Conservation (phyloP, 2,329 filamentous ascomycete species). For the Scedosporium aurantiacum region DNA sequence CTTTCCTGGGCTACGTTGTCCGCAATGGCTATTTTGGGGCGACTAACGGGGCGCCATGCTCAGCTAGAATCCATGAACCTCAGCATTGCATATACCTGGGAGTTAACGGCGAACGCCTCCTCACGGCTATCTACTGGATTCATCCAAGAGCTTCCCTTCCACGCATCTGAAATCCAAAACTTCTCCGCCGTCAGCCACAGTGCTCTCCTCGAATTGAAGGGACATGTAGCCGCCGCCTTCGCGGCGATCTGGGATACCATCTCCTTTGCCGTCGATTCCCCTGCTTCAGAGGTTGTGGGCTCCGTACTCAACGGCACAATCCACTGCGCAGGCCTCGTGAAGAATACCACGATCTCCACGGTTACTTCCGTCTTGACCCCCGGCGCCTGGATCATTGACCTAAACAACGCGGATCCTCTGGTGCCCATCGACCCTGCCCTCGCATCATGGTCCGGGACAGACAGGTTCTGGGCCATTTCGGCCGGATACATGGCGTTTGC, state of each 20-base stretch:
- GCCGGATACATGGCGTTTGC: constrained; percentile 73
- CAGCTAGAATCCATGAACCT: constrained; percentile 5
- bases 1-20: constrained; percentile 4
- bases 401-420: constrained; percentile 31
- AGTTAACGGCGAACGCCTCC: constrained; percentile 29
- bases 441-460: constrained; percentile 55
- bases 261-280: constrained; percentile 2
- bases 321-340: neutral
- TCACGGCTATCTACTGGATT: constrained; percentile 39
- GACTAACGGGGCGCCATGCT: neutral
- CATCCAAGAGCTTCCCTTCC: constrained; percentile 37
- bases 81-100: constrained; percentile 22
- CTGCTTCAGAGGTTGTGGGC: neutral
- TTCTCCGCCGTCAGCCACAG: constrained; percentile 70
- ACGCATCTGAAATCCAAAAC: constrained; percentile 56
- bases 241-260: neutral
- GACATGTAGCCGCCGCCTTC: constrained; percentile 17
- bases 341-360: neutral
- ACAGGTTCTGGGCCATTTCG: constrained; percentile 61
- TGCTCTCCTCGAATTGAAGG: constrained; percentile 51
- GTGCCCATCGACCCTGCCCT: constrained; percentile 42
- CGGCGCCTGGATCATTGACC: constrained; percentile 46
- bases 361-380: constrained; percentile 29
- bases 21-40: neutral
- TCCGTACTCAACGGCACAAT: neutral